These are phyloP conservation scores for Agaricales sp. DNA, from an alignment of 1,284 basidiomycete genomes.

Conservation along the genomic window DNA sequence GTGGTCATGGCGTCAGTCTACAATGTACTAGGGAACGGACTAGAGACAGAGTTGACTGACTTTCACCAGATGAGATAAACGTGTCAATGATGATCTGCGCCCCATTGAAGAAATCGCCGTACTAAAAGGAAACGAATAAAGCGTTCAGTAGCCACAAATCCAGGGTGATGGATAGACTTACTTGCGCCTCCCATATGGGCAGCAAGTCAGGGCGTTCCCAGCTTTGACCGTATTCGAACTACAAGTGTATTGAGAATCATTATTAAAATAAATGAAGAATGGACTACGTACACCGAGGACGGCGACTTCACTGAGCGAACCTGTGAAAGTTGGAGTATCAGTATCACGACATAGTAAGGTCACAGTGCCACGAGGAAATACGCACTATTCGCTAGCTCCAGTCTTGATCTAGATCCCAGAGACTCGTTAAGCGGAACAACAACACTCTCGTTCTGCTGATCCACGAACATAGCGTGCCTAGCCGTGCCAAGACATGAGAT, in stretches of 20 bases:
- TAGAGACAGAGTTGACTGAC: conserved; percentile 29
- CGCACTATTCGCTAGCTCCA: conserved; percentile 82
- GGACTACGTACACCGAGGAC: conserved; percentile 63
- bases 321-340: conserved; percentile 27
- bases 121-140: conserved; percentile 26
- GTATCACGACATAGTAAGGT: background rate
- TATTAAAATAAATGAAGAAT: background rate
- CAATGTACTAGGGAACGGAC: background rate
- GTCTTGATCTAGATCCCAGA: conserved; percentile 50
- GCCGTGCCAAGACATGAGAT: background rate
- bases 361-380: too few species aligned
- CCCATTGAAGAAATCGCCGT: conserved; percentile 89
- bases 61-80: conserved; percentile 75
- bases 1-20: conserved; percentile 5
- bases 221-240: conserved; percentile 84
- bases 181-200: conserved; percentile 88
- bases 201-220: conserved; percentile 76
- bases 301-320: conserved; percentile 79
- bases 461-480: conserved; percentile 78
- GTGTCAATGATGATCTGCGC: conserved; percentile 86
- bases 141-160: background rate
- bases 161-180: conserved; percentile 15
- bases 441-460: conserved; percentile 73
- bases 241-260: conserved; percentile 2
- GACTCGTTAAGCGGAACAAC: conserved; percentile 70